These are phyloP conservation scores for Silene coronaria DNA, from an alignment of 179 eudicot species.

Conservation along the genomic window DNA sequence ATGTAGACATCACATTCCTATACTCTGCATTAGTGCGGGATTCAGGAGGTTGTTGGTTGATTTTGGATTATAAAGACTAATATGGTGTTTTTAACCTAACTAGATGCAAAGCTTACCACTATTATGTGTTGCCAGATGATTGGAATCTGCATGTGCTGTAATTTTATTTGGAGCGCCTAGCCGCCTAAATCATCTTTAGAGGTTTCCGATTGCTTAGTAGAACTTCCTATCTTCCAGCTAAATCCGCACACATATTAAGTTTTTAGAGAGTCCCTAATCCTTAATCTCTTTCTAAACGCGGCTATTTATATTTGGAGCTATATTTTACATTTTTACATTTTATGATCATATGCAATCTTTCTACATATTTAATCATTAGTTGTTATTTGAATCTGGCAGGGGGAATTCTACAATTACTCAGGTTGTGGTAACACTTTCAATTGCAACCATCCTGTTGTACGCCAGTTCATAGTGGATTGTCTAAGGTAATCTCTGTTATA, in stretches of 20 bases:
- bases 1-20: conserved; percentile 1
- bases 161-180: not conserved
- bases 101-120: not conserved
- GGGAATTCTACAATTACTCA: conserved; percentile 90
- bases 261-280: not conserved
- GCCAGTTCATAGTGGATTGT: conserved; percentile 85
- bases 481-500: conserved; percentile 47
- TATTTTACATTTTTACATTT: not conserved
- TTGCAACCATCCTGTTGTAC: conserved; percentile 97
- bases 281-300: not conserved
- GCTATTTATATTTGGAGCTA: not conserved
- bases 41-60: not conserved
- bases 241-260: not conserved
- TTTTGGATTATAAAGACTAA: not conserved
- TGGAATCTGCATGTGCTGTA: not conserved
- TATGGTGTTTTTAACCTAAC: not conserved
- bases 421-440: conserved; percentile 98
- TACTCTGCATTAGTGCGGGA: not conserved
- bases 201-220: not conserved
- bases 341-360: not conserved
- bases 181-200: not conserved
- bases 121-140: not conserved
- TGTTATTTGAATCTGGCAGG: conserved; percentile 43
- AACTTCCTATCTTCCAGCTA: not conserved
- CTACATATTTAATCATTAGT: not conserved